Evolutionary conservation across 2,329 filamentous ascomycete genomes (phyloP).

Genomic region (Cercospora sp.): DNA sequence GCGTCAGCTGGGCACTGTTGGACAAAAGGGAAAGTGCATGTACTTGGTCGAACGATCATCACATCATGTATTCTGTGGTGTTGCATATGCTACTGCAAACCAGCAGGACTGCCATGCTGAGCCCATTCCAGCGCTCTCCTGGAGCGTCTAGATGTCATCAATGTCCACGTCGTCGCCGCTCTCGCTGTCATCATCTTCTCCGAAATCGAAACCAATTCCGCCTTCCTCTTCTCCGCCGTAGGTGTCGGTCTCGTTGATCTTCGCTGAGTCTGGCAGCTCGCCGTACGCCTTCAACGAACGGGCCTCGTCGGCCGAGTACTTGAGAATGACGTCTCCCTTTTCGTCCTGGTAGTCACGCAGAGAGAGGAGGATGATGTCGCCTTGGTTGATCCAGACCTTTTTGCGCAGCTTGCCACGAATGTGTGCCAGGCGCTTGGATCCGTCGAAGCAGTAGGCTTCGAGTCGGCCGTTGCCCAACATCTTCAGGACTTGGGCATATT

Average conservation of each 20-base stretch:
- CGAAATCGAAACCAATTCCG: conserved; percentile 97
- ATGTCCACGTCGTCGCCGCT: conserved; percentile 82
- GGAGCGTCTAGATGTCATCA: conserved; percentile 74
- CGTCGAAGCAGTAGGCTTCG: conserved; percentile 93
- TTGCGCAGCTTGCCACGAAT: conserved; percentile 96
- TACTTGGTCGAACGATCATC: not conserved
- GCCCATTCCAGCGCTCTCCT: not conserved
- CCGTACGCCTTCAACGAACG: conserved; percentile 94
- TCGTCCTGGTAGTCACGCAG: conserved; percentile 92
- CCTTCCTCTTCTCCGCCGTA: conserved; percentile 89
- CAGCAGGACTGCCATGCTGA: not conserved
- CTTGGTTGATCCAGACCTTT: conserved; percentile 99
- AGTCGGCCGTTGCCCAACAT: conserved; percentile 96
- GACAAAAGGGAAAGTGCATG: not conserved
- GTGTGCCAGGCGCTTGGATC: conserved; percentile 79
- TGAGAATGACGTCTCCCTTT: conserved; percentile 90
- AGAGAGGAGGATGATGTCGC: conserved; percentile 86
- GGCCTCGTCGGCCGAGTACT: conserved; percentile 94
- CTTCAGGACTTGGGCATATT: conserved; percentile 86
- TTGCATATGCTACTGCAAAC: not conserved
- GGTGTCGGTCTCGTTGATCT: conserved; percentile 99
- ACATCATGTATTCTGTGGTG: not conserved
- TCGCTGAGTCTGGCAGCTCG: conserved; percentile 93
- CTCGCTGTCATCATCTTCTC: conserved; percentile 72
- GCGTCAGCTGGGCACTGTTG: not conserved